Percentiles rank a stretch among this genome's conserved stretches.
Evolutionary conservation across 495 filamentous ascomycete species (phyloP).

Genomic region (Aspergillus taichungensis): DNA sequence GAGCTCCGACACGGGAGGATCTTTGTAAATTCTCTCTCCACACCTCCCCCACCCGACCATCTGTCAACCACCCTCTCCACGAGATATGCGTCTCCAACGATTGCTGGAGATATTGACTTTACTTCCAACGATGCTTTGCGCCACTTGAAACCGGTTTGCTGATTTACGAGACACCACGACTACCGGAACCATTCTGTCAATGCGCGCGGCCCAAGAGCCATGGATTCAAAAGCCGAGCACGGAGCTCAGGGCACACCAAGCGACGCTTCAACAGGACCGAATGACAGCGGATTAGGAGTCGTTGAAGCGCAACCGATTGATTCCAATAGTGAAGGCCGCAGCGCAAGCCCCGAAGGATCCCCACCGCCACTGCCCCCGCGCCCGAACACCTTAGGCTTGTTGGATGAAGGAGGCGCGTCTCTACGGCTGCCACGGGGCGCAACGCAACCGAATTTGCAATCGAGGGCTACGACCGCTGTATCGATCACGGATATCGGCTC

Average conservation of each 20-base stretch:
- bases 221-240: slow-evolving; percentile 6
- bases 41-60: not conserved
- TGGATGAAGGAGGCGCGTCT: slow-evolving; percentile 30
- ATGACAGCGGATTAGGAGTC: slow-evolving; percentile 2
- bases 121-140: no score
- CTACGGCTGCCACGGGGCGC: slow-evolving; percentile 7
- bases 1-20: not conserved
- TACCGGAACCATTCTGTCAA: not conserved
- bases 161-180: no score
- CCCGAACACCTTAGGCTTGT: slow-evolving; percentile 38
- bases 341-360: slow-evolving; percentile 27
- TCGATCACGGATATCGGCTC: slow-evolving; percentile 70
- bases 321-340: slow-evolving; percentile 11
- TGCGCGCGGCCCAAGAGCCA: slow-evolving; percentile 6
- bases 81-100: no score
- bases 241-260: slow-evolving; percentile 3
- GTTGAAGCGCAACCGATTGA: slow-evolving; percentile 1
- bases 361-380: slow-evolving; percentile 64
- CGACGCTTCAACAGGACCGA: slow-evolving; percentile 8
- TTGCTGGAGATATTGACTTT: no score
- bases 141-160: no score
- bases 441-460: slow-evolving; percentile 45
- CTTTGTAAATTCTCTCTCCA: not conserved
- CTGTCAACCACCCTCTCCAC: no score
- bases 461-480: slow-evolving; percentile 74